Percentiles rank a stretch among this genome's conserved stretches.
phyloP scores from a whole-genome alignment of 2,329 filamentous ascomycete species.

The Microdochium paspali region DNA sequence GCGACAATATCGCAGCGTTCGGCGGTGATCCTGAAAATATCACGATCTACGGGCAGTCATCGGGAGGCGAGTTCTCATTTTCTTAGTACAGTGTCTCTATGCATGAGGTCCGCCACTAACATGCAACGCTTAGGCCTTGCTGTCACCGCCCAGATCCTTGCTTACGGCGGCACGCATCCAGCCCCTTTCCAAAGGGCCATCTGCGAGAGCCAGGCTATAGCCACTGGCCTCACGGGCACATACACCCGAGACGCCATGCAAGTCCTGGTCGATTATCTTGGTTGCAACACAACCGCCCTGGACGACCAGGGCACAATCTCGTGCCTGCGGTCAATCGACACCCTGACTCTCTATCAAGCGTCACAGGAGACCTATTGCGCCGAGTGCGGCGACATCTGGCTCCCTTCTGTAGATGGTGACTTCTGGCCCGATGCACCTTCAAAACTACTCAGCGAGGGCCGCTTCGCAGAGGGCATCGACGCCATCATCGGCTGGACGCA shows the following conservation, averaged over 20 bases:
- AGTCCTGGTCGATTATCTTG: conserved; percentile 24
- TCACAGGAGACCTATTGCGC: conserved; percentile 24
- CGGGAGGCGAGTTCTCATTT: conserved; percentile 1
- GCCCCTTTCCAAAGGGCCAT: conserved; percentile 30
- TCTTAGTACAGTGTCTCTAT: background rate
- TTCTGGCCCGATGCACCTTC: conserved; percentile 22
- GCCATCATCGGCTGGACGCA: conserved; percentile 34
- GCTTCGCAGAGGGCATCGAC: conserved; percentile 26
- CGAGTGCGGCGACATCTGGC: conserved; percentile 2
- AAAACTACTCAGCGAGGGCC: conserved; percentile 25
- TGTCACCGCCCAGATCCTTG: conserved; percentile 29
- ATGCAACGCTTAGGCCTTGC: conserved; percentile 16
- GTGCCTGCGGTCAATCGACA: conserved; percentile 31
- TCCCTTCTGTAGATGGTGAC: conserved; percentile 16
- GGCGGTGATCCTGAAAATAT: conserved; percentile 20
- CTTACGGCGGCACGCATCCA: conserved; percentile 27
- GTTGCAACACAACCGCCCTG: conserved; percentile 26
- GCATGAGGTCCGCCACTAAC: background rate
- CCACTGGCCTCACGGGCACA: conserved; percentile 33
- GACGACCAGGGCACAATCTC: conserved; percentile 26
- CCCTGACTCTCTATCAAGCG: conserved; percentile 26
- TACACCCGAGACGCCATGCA: conserved; percentile 32
- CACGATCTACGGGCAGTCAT: conserved; percentile 24
- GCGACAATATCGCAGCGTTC: conserved; percentile 23
- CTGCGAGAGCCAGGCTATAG: conserved; percentile 32